Evolutionary conservation across 2,329 filamentous ascomycete genomes (phyloP).

Genomic region (Dothistroma pini): DNA sequence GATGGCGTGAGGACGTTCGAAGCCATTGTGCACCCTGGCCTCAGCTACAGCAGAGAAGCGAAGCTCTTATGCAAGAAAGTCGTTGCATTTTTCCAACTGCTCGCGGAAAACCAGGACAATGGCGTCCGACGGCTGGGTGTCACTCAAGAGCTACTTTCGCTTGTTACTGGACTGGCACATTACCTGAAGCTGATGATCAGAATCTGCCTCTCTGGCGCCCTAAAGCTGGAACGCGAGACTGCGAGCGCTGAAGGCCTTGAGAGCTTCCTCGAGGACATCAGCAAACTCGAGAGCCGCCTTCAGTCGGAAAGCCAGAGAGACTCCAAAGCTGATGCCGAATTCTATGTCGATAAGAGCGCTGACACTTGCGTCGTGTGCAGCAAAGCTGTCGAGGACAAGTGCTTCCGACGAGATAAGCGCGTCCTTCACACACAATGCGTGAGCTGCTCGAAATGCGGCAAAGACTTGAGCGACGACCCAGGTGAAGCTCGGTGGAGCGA

Average conservation of each 20-base stretch:
- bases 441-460: slow-evolving; percentile 64
- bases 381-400: slow-evolving; percentile 92
- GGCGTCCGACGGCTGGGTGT: slow-evolving; percentile 89
- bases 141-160: slow-evolving; percentile 94
- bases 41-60: slow-evolving; percentile 92
- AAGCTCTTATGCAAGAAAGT: slow-evolving; percentile 99
- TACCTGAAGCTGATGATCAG: slow-evolving; percentile 97
- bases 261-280: slow-evolving; percentile 77
- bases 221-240: slow-evolving; percentile 85
- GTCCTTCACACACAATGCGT: slow-evolving; percentile 85
- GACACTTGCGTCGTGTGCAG: slow-evolving; percentile 81
- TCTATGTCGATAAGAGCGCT: slow-evolving; percentile 45
- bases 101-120: slow-evolving; percentile 91
- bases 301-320: slow-evolving; percentile 60
- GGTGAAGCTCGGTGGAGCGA: slow-evolving; percentile 69
- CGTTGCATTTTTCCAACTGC: slow-evolving; percentile 90
- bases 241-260: slow-evolving; percentile 70
- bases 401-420: slow-evolving; percentile 67
- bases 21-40: slow-evolving; percentile 52
- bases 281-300: slow-evolving; percentile 74
- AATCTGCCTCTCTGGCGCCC: slow-evolving; percentile 89
- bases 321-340: slow-evolving; percentile 39
- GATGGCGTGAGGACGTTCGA: slow-evolving; percentile 33
- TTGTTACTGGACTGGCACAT: slow-evolving; percentile 93
- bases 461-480: slow-evolving; percentile 66